Percentiles rank a stretch among this genome's conserved stretches.
Conservation (phyloP, 2,329 filamentous ascomycete species). For the Lasiodiplodia sp. region DNA sequence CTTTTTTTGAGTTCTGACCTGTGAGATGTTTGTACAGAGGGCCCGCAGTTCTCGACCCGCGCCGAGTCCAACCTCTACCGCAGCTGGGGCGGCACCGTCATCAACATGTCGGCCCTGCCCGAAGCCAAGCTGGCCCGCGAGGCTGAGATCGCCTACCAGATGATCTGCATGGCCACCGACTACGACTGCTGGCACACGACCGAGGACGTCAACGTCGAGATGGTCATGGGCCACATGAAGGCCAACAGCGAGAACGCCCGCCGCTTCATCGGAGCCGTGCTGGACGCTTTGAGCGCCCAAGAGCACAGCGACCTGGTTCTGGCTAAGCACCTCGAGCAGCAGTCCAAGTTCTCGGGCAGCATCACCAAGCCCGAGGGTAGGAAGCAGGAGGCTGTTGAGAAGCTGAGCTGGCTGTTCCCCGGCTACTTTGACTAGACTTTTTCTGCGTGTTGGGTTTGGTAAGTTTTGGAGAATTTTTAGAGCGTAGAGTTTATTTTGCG, state of each 20-base stretch:
- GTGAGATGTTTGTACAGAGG: conserved; percentile 62
- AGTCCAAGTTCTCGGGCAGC: conserved; percentile 77
- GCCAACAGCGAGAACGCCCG: conserved; percentile 89
- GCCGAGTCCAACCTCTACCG: conserved; percentile 97
- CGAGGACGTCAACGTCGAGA: conserved; percentile 86
- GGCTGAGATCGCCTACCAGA: conserved; percentile 95
- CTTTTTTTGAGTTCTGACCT: conserved; percentile 44
- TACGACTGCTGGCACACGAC: conserved; percentile 96
- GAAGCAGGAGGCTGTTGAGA: conserved; percentile 76
- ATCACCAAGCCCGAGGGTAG: conserved; percentile 84
- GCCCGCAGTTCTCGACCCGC: conserved; percentile 96
- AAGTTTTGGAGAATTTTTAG: neutral
- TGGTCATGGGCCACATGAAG: conserved; percentile 97
- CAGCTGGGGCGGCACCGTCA: conserved; percentile 88
- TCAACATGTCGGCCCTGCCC: conserved; percentile 97
- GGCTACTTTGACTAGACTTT: conserved; percentile 65
- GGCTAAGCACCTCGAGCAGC: conserved; percentile 82
- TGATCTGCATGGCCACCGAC: conserved; percentile 99
- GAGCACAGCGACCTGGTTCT: conserved; percentile 77
- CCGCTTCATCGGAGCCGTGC: conserved; percentile 81
- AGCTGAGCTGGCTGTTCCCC: conserved; percentile 86
- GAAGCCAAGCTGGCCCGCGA: conserved; percentile 96
- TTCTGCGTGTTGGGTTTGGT: neutral
- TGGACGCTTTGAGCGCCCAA: conserved; percentile 82
- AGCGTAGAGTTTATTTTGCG: neutral